phyloP scores from a whole-genome alignment of 768 basidiomycete genomes.

The Panus rudis region DNA sequence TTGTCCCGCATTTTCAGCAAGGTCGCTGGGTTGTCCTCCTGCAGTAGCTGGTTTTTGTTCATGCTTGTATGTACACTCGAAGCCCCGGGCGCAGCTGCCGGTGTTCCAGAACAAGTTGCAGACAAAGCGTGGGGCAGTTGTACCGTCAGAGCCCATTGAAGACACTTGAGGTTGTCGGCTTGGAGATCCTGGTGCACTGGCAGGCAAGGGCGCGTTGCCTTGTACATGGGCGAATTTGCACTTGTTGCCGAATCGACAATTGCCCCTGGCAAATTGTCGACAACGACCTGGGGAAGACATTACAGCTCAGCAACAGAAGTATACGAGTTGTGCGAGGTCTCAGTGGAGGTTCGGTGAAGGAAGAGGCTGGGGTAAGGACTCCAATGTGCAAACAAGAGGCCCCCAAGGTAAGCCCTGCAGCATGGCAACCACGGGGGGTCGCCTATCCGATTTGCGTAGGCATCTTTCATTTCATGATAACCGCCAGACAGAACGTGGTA shows the following conservation, averaged over 20 bases:
- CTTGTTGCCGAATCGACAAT: neutral
- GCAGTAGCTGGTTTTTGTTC: conserved; percentile 5
- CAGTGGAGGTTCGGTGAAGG: no score
- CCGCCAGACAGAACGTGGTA: no score
- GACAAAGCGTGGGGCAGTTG: conserved; percentile 11
- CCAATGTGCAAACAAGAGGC: no score
- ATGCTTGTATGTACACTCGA: conserved; percentile 24
- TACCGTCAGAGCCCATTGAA: neutral
- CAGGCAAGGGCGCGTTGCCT: neutral
- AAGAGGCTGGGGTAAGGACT: no score
- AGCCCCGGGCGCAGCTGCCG: conserved; percentile 19
- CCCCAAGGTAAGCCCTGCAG: no score
- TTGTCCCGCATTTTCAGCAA: neutral
- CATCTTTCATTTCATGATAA: no score
- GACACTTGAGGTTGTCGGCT: neutral
- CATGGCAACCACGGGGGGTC: no score
- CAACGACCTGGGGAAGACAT: no score
- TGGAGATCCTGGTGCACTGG: neutral
- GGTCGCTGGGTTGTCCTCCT: neutral
- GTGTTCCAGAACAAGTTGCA: conserved; percentile 23
- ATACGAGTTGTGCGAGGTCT: no score
- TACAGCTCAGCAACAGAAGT: no score
- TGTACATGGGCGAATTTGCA: conserved; percentile 1
- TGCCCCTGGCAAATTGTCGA: neutral
- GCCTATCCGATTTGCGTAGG: no score